Evolutionary conservation across 2,329 filamentous ascomycete species (phyloP), one percentile per base, ranked within the genome.

Genomic region (Mycosphaerella arachidis): DNA sequence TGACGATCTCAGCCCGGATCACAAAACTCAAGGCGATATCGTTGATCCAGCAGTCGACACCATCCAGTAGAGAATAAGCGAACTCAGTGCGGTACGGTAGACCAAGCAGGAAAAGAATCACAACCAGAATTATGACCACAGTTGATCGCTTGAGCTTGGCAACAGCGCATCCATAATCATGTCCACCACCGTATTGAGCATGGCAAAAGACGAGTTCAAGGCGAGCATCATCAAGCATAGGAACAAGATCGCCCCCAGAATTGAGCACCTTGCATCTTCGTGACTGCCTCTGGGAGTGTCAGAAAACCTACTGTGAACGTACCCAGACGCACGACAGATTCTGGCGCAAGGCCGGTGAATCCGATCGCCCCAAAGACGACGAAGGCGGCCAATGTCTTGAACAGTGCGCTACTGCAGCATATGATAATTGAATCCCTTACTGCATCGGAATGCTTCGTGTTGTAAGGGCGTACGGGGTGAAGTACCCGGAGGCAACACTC

Each of bases 341-440:
- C 57, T 1, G 77, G 77, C 71, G 73, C 76, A 18, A 68, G 66
- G 53, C 73, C 66, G 6, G 79, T 71, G 57, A 75, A 79, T 0
- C 83, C 83, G 4, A 85, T 77, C 8, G 85, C 79, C 9, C 82
- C 82, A 58, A 84, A 85, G 0, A 85, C 73, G 0, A 77, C 76
- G 56, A 80, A 78, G 1, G 76, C 78, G 2, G 76, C 77, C 31
- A 79, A 77, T 29, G 82, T 83, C 62, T 85, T 83, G 53, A 85
- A 85, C 0, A 84, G 67, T 0, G 82, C 78, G 53, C 85, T 85
- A 64, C 81, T 83, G 29, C 75, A 72, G 24, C 81, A 81, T 43
- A 85, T 83, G 6, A 84, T 73, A 46, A 84, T 74, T 0, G 83
- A 80, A 58, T 85, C 83, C 78, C 83, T 81, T 1, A 85, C 83